phyloP scores from a whole-genome alignment of 2,329 filamentous ascomycete genomes.

The Fusarium xyrophilum region DNA sequence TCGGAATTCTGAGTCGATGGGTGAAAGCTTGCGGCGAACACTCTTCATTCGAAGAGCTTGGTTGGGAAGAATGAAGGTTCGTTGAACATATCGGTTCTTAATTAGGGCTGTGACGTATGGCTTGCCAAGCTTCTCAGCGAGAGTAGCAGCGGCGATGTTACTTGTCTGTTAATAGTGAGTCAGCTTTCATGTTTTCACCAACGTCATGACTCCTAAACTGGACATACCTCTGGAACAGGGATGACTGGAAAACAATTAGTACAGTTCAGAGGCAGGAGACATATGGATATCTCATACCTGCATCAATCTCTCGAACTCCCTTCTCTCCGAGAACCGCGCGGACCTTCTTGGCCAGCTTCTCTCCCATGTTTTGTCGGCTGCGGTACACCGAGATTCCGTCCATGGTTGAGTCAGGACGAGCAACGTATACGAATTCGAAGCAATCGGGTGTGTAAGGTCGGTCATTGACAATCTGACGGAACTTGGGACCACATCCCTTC shows the following conservation, averaged over 20 bases:
- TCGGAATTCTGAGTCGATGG: slow-evolving; percentile 84
- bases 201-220: no score
- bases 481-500: slow-evolving; percentile 76
- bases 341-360: slow-evolving; percentile 78
- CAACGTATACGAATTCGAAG: slow-evolving; percentile 72
- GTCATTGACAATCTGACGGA: slow-evolving; percentile 74
- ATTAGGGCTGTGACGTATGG: slow-evolving; percentile 84
- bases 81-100: slow-evolving; percentile 88
- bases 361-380: slow-evolving; percentile 86
- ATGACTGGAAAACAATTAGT: slow-evolving; percentile 20
- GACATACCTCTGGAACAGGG: slow-evolving; percentile 60
- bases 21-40: slow-evolving; percentile 86
- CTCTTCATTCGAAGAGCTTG: slow-evolving; percentile 83
- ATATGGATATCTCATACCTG: slow-evolving; percentile 44
- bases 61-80: slow-evolving; percentile 79
- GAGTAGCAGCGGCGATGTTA: slow-evolving; percentile 78
- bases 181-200: not conserved
- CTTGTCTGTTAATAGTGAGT: slow-evolving; percentile 63
- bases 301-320: slow-evolving; percentile 77
- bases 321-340: slow-evolving; percentile 71
- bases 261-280: not conserved
- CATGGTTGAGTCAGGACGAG: slow-evolving; percentile 80
- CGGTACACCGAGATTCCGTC: slow-evolving; percentile 88
- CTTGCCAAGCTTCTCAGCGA: slow-evolving; percentile 78
- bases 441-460: slow-evolving; percentile 76